Base-by-base conservation (phyloP, 305 asterid genomes). In the Caryopteris hybrid region DNA sequence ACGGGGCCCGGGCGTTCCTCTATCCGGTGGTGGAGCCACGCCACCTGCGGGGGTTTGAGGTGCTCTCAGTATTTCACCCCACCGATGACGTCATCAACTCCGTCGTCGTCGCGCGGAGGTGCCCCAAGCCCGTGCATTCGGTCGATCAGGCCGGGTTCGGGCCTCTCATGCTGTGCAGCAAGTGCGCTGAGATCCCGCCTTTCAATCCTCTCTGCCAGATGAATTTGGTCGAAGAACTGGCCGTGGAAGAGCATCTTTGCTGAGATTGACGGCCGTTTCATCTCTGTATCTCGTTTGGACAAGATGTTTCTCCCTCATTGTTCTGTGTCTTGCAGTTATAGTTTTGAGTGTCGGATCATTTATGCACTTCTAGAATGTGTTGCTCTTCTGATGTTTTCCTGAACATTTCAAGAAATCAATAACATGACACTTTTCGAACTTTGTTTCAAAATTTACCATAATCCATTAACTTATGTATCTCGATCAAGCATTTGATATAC, bases 21-120 rank as follows among this genome's bases (percentile, higher is more conserved):
- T 89, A 89, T 50, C 98, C 98, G 5, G 88, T 89, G 51, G 85
- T 91, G 41, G 96, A 86, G 23, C 78, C 89, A 17, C 45, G 84
- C 8, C 88, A 83, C 61, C 86, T 89, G 0, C 67, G 74, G 31
- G 96, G 96, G 3, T 91, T 91, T 25, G 92, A 91, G 84, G 88
- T 91, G 3, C 84, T 91, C 3, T 75, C 95, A 2, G 81, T 87
- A 38, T 82, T 61, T 39, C 98, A 92, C 73, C 98, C 98, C 0
- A 84, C 92, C 0, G 95, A 89, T 55, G 98, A 92, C 47, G 96
- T 89, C 29, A 81, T 92, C 31, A 91, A 91, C 77, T 89, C 98
- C 18, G 96, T 91, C 1, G 81, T 91, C 10, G 78, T 91, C 7
- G 93, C 96, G 0, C 81, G 96, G 0, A 80, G 86, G 77, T 51